Conservation (phyloP, 345 rosid genomes). For the Camelina hispida region DNA sequence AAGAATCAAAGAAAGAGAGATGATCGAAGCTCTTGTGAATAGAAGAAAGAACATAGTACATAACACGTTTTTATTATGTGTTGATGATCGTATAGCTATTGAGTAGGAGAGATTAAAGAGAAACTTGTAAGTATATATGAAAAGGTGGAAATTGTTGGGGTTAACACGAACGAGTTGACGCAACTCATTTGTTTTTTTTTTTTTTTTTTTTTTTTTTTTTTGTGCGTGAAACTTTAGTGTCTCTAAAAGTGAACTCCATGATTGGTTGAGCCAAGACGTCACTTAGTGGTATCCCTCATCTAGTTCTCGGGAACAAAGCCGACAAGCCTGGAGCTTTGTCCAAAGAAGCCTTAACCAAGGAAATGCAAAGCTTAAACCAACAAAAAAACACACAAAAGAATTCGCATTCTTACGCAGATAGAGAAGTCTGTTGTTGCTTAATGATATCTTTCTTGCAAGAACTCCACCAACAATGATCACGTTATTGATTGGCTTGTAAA, state of each 20-base stretch:
- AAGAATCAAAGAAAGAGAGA: constrained; percentile 42
- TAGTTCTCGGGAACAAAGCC: constrained; percentile 87
- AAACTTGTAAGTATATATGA: constrained; percentile 28
- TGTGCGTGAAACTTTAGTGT: constrained; percentile 47
- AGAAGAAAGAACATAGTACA: constrained; percentile 18
- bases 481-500: constrained; percentile 96
- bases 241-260: constrained; percentile 85
- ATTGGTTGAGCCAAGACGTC: constrained; percentile 78
- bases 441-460: constrained; percentile 87
- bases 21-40: constrained; percentile 35
- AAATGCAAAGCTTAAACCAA: constrained; percentile 58
- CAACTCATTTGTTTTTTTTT: background rate
- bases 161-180: constrained; percentile 28
- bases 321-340: constrained; percentile 90
- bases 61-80: constrained; percentile 29
- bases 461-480: constrained; percentile 80
- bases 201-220: background rate
- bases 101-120: constrained; percentile 27
- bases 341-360: constrained; percentile 76
- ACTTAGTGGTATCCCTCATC: constrained; percentile 76
- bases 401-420: constrained; percentile 36
- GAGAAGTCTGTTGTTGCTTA: constrained; percentile 93
- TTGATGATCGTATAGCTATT: constrained; percentile 12
- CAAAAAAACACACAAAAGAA: background rate
- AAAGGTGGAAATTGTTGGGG: constrained; percentile 15